These are phyloP conservation scores for Kickxella alabastrina DNA, from an alignment of 192 early-diverging fungal genomes.

Conservation along the genomic window DNA sequence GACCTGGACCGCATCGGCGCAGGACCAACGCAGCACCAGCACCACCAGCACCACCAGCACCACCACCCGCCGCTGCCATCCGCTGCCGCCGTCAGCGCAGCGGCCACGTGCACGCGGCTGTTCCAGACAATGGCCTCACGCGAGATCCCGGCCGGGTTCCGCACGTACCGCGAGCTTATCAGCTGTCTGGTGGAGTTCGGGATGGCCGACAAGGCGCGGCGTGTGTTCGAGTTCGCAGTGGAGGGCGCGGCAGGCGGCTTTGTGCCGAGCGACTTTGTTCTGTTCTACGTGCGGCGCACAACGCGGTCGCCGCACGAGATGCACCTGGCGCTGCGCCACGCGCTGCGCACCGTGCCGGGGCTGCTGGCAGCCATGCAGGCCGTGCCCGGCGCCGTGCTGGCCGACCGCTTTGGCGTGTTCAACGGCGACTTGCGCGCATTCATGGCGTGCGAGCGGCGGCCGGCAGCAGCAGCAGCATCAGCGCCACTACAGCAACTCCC, in stretches of 20 bases:
- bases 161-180: constrained; percentile 45
- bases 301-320: constrained; percentile 24
- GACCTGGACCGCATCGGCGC: constrained; percentile 7
- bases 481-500: no score
- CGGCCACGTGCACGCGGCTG: constrained; percentile 30
- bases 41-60: neutral
- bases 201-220: constrained; percentile 39
- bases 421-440: constrained; percentile 34
- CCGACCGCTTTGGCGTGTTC: constrained; percentile 39
- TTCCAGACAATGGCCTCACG: constrained; percentile 36
- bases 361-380: constrained; percentile 6
- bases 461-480: constrained; percentile 10
- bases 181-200: constrained; percentile 28
- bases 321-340: constrained; percentile 16
- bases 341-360: constrained; percentile 6
- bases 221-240: constrained; percentile 40
- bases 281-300: constrained; percentile 21
- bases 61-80: constrained; percentile 11
- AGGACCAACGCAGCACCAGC: no score
- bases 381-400: constrained; percentile 15
- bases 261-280: constrained; percentile 23
- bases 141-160: constrained; percentile 10
- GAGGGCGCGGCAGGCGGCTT: constrained; percentile 13
- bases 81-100: no score
- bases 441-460: constrained; percentile 1